phyloP scores from a whole-genome alignment of 179 eudicot species.

The Actinidia arguta region DNA sequence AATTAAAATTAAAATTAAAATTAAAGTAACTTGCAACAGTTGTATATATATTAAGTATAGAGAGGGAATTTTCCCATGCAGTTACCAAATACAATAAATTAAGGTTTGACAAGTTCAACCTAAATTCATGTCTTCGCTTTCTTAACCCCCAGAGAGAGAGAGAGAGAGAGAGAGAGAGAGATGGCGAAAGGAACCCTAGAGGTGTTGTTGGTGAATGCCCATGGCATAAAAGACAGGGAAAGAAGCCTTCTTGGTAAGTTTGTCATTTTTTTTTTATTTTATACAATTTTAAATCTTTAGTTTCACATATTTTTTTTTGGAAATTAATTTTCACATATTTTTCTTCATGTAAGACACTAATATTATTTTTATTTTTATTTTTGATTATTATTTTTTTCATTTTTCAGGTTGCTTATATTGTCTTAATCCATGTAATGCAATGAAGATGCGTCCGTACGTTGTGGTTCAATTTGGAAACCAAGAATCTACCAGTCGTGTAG shows the following conservation, averaged over 20 bases:
- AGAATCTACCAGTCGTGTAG: constrained; percentile 28
- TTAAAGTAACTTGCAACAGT: background rate
- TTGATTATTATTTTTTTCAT: background rate
- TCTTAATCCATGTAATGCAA: constrained; percentile 9
- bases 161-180: constrained; percentile 26
- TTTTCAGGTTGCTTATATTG: constrained; percentile 20
- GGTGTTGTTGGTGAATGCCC: constrained; percentile 27
- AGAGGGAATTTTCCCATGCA: background rate
- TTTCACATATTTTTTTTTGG: background rate
- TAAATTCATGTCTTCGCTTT: background rate
- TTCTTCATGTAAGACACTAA: background rate
- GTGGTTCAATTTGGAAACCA: constrained; percentile 31
- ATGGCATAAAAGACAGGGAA: constrained; percentile 25
- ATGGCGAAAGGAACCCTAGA: constrained; percentile 22
- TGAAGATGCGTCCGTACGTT: constrained; percentile 31
- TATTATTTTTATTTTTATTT: background rate
- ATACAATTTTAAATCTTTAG: background rate
- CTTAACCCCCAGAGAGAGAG: constrained; percentile 6
- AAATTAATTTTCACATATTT: background rate
- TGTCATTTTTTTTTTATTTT: background rate
- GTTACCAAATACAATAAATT: background rate
- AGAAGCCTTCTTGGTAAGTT: constrained; percentile 4
- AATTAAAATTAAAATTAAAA: background rate
- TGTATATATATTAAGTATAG: background rate
- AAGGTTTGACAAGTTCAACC: background rate